Evolutionary conservation across 176 grass and related monocot species (phyloP).

Genomic region (Themeda triandra): DNA sequence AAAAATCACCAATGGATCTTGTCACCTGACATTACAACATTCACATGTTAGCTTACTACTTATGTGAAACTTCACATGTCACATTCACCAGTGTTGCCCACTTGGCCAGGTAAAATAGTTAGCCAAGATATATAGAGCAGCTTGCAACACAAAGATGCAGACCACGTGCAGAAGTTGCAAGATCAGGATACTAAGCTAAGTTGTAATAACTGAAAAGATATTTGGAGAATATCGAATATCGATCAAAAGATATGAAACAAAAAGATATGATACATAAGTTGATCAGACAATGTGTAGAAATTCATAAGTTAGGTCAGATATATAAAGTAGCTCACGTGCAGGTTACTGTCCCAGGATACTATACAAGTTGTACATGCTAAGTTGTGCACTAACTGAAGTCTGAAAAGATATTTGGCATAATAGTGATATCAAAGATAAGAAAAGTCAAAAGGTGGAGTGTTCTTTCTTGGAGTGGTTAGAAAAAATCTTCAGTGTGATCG

Average conservation of each 20-base stretch:
- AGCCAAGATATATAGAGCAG: neutral
- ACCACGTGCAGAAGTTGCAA: neutral
- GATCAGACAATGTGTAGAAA: neutral
- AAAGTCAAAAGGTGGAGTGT: neutral
- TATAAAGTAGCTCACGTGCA: neutral
- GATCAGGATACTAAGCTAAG: neutral
- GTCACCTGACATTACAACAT: constrained; percentile 54
- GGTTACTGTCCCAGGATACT: neutral
- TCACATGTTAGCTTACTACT: neutral
- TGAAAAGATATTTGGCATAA: neutral
- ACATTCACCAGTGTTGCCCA: neutral
- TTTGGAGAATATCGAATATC: neutral
- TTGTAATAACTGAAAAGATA: neutral
- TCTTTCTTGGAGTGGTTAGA: neutral
- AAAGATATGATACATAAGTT: neutral
- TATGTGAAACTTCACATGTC: constrained; percentile 8
- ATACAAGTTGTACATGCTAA: neutral
- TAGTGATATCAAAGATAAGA: neutral
- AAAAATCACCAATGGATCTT: constrained; percentile 87
- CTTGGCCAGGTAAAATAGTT: neutral
- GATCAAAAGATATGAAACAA: neutral
- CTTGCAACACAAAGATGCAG: neutral
- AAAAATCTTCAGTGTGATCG: neutral
- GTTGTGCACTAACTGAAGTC: neutral
- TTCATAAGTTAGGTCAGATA: neutral